phyloP scores from a whole-genome alignment of 2,329 filamentous ascomycete genomes.

The Fusarium lateritium region DNA sequence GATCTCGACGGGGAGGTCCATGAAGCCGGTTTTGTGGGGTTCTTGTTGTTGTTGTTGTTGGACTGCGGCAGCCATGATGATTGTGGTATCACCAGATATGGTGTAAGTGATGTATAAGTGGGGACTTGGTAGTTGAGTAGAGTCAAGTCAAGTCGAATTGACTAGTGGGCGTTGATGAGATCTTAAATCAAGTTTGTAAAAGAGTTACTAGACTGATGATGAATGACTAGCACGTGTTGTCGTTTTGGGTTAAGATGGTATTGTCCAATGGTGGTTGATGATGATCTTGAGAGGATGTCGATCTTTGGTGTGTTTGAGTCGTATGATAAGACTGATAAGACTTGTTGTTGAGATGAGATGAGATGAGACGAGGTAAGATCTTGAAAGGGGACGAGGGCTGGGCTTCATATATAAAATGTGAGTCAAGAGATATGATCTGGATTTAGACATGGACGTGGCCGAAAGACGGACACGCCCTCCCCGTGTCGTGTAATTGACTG shows the following conservation, averaged over 20 bases:
- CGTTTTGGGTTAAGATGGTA: slow-evolving; percentile 12
- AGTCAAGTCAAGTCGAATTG: slow-evolving; percentile 4
- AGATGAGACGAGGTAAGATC: slow-evolving; percentile 22
- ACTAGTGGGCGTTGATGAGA: slow-evolving; percentile 11
- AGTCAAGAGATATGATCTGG: slow-evolving; percentile 25
- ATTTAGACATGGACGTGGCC: slow-evolving; percentile 23
- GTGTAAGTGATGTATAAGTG: slow-evolving; percentile 15
- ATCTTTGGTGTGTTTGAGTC: slow-evolving; percentile 33
- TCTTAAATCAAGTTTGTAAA: slow-evolving; percentile 27
- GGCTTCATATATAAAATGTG: slow-evolving; percentile 41
- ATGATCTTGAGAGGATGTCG: slow-evolving; percentile 29
- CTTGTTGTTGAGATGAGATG: slow-evolving; percentile 19
- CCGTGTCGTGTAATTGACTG: slow-evolving; percentile 4
- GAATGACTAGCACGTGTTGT: slow-evolving; percentile 17
- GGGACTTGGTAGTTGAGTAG: slow-evolving; percentile 2
- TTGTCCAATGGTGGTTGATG: slow-evolving; percentile 29
- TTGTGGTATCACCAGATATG: slow-evolving; percentile 3
- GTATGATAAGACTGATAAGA: slow-evolving; percentile 21
- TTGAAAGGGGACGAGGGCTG: slow-evolving; percentile 6
- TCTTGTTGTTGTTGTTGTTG: slow-evolving; percentile 36
- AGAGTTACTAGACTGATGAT: slow-evolving; percentile 26
- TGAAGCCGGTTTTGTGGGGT: slow-evolving; percentile 50
- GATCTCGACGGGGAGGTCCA: slow-evolving; percentile 62
- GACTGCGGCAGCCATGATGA: slow-evolving; percentile 43
- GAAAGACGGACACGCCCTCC: slow-evolving; percentile 33